Evolutionary conservation across 1,139 yeast species (phyloP).

Genomic region (Kurtzmaniella natalensis): DNA sequence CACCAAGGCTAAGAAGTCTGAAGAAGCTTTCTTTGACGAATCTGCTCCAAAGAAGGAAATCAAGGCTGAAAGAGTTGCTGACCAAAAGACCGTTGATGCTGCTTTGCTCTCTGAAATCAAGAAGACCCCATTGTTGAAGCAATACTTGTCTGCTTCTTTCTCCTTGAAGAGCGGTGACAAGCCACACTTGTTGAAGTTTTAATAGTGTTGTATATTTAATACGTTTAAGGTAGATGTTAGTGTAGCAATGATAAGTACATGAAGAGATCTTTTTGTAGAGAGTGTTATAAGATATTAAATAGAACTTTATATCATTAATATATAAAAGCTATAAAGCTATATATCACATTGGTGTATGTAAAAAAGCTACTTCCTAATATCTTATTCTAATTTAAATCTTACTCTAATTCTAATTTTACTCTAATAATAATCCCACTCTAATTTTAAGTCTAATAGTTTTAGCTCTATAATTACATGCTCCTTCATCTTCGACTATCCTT

Average conservation of each 20-base stretch:
- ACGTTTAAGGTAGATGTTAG: conserved; percentile 6
- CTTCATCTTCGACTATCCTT: background rate
- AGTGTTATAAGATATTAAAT: no score
- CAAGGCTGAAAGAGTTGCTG: conserved; percentile 94
- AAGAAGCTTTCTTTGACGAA: conserved; percentile 94
- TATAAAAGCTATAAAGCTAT: background rate
- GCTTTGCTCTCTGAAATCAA: conserved; percentile 91
- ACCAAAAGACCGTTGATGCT: conserved; percentile 96
- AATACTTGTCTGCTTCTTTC: conserved; percentile 95
- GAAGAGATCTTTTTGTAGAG: no score
- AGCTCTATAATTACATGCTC: background rate
- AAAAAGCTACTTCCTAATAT: no score
- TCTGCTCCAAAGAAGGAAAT: conserved; percentile 81
- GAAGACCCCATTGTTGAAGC: conserved; percentile 97
- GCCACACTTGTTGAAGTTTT: conserved; percentile 98
- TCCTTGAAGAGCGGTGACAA: conserved; percentile 98
- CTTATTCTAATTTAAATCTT: no score
- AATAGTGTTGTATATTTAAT: conserved; percentile 27
- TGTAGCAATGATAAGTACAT: conserved; percentile 3
- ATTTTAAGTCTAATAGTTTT: no score
- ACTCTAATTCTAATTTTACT: no score
- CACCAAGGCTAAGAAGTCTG: conserved; percentile 76
- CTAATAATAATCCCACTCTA: no score
- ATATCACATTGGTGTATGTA: no score
- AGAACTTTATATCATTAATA: background rate